Evolutionary conservation across 805 yeast species (phyloP), one percentile per base, ranked within the genome.

Genomic region (Teunomyces barrocoloradensis): DNA sequence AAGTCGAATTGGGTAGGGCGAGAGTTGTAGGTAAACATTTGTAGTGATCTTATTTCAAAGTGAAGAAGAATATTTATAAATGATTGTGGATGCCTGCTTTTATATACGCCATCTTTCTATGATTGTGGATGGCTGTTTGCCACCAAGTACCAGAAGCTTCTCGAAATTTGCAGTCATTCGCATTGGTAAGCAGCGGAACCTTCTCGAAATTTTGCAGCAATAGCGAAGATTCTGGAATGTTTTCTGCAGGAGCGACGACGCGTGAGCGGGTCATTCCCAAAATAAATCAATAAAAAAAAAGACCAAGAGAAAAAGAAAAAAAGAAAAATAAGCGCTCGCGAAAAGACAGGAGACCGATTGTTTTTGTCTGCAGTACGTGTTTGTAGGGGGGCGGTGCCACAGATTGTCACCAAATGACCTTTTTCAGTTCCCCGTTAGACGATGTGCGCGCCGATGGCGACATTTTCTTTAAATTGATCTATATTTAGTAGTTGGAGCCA

Each of bases 1-100:
- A 62, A 13, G 21, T 46, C 48, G 29, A 46, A 46, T 45, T 27
- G 30, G 25, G n/a, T 18, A 6, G 43, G 48, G 35, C 41, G 48
- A 33, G 28, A 27, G 33, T 40, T 29, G 32, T 41, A 45, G 7
- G 48, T 44, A 28, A 45, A 45, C 48, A 45, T 45, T 10, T 44
- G 6, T 23, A 13, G n/a, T 32, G 34, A 32, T 32, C 4, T 12
- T 32, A n/a, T 32, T 32, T 32, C 6, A 15, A 32, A 13, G 34
- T 11, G 17, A n/a, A 32, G n/a, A 32, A 32, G 9, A 18, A 18
- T 13, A 13, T 13, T 7, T 4, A 4, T 13, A 25, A 25, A 25
- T 25, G 18, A 6, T 7, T 13, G 18, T 13, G 12, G 23, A 15
- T 17, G 12, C 10, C 15, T 18, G 4, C n/a, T 9, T 38, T 23